Conservation (phyloP, 345 rosid species). For the Turritis glabra region DNA sequence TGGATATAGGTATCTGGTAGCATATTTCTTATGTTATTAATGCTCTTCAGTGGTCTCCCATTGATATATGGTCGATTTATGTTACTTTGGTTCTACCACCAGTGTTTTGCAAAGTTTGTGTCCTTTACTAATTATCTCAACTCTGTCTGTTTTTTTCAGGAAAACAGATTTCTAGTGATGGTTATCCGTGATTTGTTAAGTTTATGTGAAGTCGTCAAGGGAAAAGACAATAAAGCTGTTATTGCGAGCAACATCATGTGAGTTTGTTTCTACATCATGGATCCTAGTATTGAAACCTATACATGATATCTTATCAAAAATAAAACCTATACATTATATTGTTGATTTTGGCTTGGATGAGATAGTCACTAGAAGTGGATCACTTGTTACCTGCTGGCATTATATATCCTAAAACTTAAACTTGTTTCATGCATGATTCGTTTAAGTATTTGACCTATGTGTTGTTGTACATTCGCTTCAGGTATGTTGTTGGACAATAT, state of each 20-base stretch:
- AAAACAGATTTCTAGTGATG: slow-evolving; percentile 96
- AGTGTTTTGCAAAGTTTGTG: neutral
- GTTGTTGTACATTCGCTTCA: slow-evolving; percentile 38
- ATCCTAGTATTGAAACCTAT: neutral
- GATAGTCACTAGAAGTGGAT: neutral
- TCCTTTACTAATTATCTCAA: slow-evolving; percentile 8
- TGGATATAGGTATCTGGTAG: neutral
- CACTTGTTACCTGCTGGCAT: slow-evolving; percentile 14
- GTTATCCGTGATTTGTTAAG: slow-evolving; percentile 90
- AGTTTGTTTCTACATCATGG: slow-evolving; percentile 36
- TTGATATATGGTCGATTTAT: slow-evolving; percentile 7
- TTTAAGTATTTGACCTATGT: slow-evolving; percentile 11
- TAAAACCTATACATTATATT: neutral
- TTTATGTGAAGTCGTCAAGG: slow-evolving; percentile 90
- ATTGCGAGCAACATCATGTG: slow-evolving; percentile 99
- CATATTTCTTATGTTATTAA: slow-evolving; percentile 1
- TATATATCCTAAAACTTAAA: neutral
- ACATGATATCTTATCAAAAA: neutral
- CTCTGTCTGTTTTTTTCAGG: slow-evolving; percentile 50
- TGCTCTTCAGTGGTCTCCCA: neutral
- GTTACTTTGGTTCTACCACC: slow-evolving; percentile 3
- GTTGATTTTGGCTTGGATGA: slow-evolving; percentile 6
- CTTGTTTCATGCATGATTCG: slow-evolving; percentile 18
- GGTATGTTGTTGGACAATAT: slow-evolving; percentile 99
- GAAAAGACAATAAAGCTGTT: slow-evolving; percentile 98